phyloP scores from a whole-genome alignment of 768 basidiomycete species.

The Suillus cothurnatus region DNA sequence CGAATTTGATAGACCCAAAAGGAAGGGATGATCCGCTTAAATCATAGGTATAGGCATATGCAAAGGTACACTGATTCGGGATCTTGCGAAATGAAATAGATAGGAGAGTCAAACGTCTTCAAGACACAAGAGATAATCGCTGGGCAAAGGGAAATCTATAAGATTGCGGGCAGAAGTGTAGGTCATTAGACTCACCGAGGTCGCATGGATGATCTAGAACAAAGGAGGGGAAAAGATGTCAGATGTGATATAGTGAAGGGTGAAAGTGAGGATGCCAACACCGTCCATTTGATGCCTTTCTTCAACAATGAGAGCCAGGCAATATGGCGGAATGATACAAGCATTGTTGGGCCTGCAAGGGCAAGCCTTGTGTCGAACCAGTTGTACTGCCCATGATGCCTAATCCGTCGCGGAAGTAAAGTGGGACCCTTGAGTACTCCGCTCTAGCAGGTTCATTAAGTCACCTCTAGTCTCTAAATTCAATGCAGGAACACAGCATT shows the following conservation, averaged over 20 bases:
- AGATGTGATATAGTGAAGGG: not conserved
- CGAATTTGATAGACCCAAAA: constrained; percentile 2
- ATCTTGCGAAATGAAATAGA: constrained; percentile 8
- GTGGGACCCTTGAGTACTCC: constrained; percentile 4
- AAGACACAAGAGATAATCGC: constrained; percentile 6
- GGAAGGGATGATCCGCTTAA: constrained; percentile 2
- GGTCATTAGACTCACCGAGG: constrained; percentile 1
- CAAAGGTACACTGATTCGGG: constrained; percentile 2
- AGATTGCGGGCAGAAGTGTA: constrained; percentile 5
- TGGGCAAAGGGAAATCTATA: constrained; percentile 6
- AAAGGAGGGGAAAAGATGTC: not conserved
- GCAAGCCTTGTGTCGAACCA: not conserved
- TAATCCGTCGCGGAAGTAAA: constrained; percentile 2
- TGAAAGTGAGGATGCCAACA: not conserved
- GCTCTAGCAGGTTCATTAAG: not conserved
- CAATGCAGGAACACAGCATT: constrained; percentile 3
- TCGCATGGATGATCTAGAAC: not conserved
- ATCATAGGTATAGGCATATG: constrained; percentile 1
- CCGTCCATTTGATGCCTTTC: not conserved
- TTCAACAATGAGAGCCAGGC: not conserved
- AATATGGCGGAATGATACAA: not conserved
- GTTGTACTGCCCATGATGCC: not conserved
- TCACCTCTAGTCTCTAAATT: not conserved
- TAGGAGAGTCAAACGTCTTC: not conserved
- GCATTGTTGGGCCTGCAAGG: not conserved